Conservation (phyloP, 2,329 filamentous ascomycete species). For the Aureobasidium subglaciale region DNA sequence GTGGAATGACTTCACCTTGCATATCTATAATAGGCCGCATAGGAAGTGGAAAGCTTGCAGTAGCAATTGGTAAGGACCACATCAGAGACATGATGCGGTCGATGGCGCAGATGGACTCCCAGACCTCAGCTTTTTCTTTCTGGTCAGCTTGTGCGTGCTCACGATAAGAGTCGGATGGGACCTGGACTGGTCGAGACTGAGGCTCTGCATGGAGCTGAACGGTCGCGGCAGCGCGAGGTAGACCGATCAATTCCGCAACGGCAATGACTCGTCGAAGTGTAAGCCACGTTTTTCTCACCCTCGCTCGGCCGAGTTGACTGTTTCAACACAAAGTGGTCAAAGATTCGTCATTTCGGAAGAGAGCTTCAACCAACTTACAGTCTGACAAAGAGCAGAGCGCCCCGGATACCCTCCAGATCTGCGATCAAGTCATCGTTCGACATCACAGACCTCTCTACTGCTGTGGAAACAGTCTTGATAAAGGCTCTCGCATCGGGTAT, state of each 20-base stretch:
- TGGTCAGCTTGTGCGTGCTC: constrained; percentile 13
- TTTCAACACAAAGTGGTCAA: not conserved
- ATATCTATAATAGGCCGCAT: constrained; percentile 17
- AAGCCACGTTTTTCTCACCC: constrained; percentile 32
- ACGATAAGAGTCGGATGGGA: not conserved
- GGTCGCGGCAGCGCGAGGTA: constrained; percentile 22
- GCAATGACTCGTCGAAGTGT: constrained; percentile 32
- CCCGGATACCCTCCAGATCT: constrained; percentile 28
- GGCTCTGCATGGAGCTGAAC: not conserved
- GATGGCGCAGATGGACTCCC: constrained; percentile 28
- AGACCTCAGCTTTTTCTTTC: constrained; percentile 25
- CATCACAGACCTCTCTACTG: constrained; percentile 25
- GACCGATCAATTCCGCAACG: constrained; percentile 33
- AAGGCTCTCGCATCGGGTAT: constrained; percentile 14
- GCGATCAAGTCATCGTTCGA: constrained; percentile 27
- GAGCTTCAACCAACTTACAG: constrained; percentile 26
- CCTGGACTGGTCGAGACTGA: not conserved
- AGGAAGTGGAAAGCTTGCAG: constrained; percentile 21
- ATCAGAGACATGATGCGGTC: constrained; percentile 30
- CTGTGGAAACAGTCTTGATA: constrained; percentile 22
- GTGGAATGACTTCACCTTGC: constrained; percentile 21
- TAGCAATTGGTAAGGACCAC: constrained; percentile 32
- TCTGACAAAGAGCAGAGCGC: constrained; percentile 29
- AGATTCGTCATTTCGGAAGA: not conserved
- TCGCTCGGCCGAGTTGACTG: constrained; percentile 29